These are phyloP conservation scores for Sporormia fimetaria DNA, from an alignment of 495 filamentous ascomycete species.

Conservation along the genomic window DNA sequence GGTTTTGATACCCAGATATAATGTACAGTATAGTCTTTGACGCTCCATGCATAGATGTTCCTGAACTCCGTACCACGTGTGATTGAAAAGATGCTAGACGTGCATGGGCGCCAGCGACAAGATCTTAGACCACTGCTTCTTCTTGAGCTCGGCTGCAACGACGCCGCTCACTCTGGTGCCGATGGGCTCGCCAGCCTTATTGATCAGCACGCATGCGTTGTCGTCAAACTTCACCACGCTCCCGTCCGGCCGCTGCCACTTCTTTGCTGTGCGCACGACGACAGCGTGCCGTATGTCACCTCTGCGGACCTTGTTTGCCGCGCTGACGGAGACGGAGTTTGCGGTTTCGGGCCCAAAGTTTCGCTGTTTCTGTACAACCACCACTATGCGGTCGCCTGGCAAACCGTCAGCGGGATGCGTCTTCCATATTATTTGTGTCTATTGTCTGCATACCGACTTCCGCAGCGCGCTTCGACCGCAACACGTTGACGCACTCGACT, in stretches of 20 bases:
- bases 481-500: slow-evolving; percentile 88
- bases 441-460: slow-evolving; percentile 61
- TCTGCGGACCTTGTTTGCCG: slow-evolving; percentile 84
- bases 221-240: slow-evolving; percentile 88
- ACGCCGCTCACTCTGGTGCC: slow-evolving; percentile 85
- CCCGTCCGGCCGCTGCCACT: slow-evolving; percentile 75
- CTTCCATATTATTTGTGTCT: not conserved
- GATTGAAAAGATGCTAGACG: slow-evolving; percentile 26
- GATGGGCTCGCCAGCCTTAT: slow-evolving; percentile 92
- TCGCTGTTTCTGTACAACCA: slow-evolving; percentile 93
- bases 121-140: slow-evolving; percentile 94
- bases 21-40: slow-evolving; percentile 4
- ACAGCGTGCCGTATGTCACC: slow-evolving; percentile 96
- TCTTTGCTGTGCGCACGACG: slow-evolving; percentile 81
- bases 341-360: slow-evolving; percentile 57
- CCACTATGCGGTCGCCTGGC: slow-evolving; percentile 92
- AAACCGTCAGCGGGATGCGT: not conserved
- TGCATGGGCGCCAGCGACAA: slow-evolving; percentile 90
- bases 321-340: slow-evolving; percentile 44
- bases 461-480: slow-evolving; percentile 81
- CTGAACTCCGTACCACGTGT: slow-evolving; percentile 14
- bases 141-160: slow-evolving; percentile 74
- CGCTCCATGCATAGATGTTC: not conserved
- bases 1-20: slow-evolving; percentile 20
- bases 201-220: slow-evolving; percentile 95